Conservation (phyloP, 352 stramenopile genomes). For the Thraustotheca clavata region DNA sequence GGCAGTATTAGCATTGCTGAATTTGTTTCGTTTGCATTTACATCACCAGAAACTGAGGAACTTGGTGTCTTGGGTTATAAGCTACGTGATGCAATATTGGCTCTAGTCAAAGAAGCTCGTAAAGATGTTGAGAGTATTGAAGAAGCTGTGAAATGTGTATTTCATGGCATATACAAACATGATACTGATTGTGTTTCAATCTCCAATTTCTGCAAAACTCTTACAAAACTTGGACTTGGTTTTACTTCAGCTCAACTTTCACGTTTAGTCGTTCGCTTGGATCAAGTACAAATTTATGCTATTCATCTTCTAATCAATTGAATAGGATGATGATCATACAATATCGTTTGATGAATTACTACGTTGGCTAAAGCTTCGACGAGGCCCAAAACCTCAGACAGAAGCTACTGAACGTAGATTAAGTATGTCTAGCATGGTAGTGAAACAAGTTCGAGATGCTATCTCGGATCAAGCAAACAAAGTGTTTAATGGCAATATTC, state of each 20-base stretch:
- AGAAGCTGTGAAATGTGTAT: conserved; percentile 47
- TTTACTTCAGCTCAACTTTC: conserved; percentile 40
- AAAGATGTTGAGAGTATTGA: conserved; percentile 33
- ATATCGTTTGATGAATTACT: conserved; percentile 68
- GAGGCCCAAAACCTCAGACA: not conserved
- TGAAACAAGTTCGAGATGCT: conserved; percentile 5
- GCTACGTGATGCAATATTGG: conserved; percentile 40
- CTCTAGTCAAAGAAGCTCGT: conserved; percentile 28
- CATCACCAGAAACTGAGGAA: conserved; percentile 22
- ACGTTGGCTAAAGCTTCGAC: conserved; percentile 43
- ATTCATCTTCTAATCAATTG: not conserved
- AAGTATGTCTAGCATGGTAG: not conserved
- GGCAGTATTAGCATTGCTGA: conserved; percentile 45
- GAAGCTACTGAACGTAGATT: not conserved
- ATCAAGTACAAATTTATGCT: conserved; percentile 23
- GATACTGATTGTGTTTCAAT: conserved; percentile 16
- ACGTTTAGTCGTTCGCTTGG: conserved; percentile 41
- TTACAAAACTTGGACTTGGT: conserved; percentile 35
- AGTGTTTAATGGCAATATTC: conserved; percentile 9
- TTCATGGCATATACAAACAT: conserved; percentile 35
- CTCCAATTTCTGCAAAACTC: conserved; percentile 31
- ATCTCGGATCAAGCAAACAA: not conserved
- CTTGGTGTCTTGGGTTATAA: conserved; percentile 42
- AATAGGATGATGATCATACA: conserved; percentile 32
- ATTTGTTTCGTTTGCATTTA: conserved; percentile 68